Percentiles rank a stretch among this genome's conserved stretches.
These are phyloP conservation scores for Helminthosporium solani DNA, from an alignment of 2,329 filamentous ascomycete species.

Conservation along the genomic window DNA sequence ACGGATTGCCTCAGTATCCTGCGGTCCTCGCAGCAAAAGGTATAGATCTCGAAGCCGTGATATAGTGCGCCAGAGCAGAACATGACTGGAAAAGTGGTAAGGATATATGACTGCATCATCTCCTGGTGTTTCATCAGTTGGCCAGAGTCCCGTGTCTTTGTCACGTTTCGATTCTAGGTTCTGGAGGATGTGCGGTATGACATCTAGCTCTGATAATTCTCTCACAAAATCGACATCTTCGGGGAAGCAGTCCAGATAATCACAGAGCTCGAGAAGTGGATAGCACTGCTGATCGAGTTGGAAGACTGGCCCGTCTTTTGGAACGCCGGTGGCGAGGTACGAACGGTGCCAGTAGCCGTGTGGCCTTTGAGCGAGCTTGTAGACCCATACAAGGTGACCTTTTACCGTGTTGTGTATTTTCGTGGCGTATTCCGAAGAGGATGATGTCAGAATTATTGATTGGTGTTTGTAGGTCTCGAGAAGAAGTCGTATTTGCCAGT, in stretches of 20 bases:
- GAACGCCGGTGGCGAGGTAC: conserved; percentile 10
- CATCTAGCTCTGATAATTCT: background rate
- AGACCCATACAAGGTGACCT: conserved; percentile 12
- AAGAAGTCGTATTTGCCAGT: conserved; percentile 14
- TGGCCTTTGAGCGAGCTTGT: conserved; percentile 8
- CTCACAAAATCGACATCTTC: conserved; percentile 3
- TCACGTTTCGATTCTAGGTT: conserved; percentile 8
- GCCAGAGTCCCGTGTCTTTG: conserved; percentile 4
- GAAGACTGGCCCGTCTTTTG: conserved; percentile 12
- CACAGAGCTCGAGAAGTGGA: conserved; percentile 11
- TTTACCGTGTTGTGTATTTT: conserved; percentile 4
- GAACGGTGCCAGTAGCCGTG: conserved; percentile 15
- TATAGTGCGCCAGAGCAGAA: conserved; percentile 12
- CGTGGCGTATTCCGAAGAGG: background rate
- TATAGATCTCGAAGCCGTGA: conserved; percentile 4
- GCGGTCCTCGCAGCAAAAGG: background rate
- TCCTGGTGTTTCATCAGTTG: conserved; percentile 13
- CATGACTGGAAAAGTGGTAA: conserved; percentile 12
- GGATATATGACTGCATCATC: conserved; percentile 14
- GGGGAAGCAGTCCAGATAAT: conserved; percentile 9
- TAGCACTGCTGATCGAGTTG: conserved; percentile 15
- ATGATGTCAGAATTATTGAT: background rate
- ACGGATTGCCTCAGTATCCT: background rate
- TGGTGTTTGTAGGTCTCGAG: conserved; percentile 5
- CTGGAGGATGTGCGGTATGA: conserved; percentile 2